Percentiles rank a stretch among this genome's conserved stretches.
These are phyloP conservation scores for Nepenthes alata DNA, from an alignment of 179 eudicot genomes.

Conservation along the genomic window DNA sequence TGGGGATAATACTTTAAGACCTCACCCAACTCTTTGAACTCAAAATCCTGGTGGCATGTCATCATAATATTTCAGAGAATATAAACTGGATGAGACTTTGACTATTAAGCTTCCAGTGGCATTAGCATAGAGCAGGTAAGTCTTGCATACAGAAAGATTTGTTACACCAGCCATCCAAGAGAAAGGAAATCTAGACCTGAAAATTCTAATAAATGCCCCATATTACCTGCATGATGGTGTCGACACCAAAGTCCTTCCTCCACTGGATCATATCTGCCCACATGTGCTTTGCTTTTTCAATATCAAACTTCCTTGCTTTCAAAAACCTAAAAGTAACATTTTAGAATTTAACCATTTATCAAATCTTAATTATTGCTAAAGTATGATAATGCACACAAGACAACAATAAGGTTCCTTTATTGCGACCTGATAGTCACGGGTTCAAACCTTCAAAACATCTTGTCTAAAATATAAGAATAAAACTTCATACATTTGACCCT, in stretches of 20 bases:
- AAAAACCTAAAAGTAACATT: slow-evolving; percentile 51
- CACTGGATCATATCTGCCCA: slow-evolving; percentile 97
- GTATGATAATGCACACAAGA: neutral
- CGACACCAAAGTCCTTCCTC: slow-evolving; percentile 89
- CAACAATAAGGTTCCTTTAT: neutral
- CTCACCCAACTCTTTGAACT: slow-evolving; percentile 69
- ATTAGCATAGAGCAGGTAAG: too few species aligned
- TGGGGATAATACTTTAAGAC: slow-evolving; percentile 87
- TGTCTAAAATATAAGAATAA: too few species aligned
- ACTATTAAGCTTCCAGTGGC: too few species aligned
- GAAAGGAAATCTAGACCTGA: neutral
- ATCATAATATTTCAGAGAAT: neutral
- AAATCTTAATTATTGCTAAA: neutral
- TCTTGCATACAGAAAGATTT: neutral
- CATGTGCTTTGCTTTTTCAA: slow-evolving; percentile 86
- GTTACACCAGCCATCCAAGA: neutral
- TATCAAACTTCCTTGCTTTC: slow-evolving; percentile 91
- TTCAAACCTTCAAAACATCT: too few species aligned
- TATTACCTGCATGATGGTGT: slow-evolving; percentile 60
- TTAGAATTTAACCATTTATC: neutral
- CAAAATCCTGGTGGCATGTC: slow-evolving; percentile 60
- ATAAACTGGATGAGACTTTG: too few species aligned
- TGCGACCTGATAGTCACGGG: too few species aligned
- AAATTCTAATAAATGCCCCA: neutral
- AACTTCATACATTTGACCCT: too few species aligned